Evolutionary conservation across 2,329 filamentous ascomycete species (phyloP).

Genomic region (Alternaria panax): DNA sequence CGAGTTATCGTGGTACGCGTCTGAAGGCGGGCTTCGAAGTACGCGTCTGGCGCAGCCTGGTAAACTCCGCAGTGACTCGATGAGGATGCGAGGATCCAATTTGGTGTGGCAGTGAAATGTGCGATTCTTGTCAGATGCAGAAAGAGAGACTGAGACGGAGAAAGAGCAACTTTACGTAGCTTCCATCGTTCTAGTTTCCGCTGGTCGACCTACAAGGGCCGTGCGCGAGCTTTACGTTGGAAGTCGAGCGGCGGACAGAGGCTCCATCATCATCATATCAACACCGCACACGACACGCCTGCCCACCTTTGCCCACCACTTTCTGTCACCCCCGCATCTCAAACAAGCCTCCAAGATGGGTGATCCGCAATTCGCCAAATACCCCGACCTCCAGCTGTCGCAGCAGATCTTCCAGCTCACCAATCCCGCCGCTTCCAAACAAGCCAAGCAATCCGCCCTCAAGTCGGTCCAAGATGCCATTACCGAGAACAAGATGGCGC

Average conservation of each 20-base stretch:
- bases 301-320: slow-evolving; percentile 14
- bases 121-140: background rate
- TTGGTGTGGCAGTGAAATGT: background rate
- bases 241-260: slow-evolving; percentile 21
- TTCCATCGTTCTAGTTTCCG: slow-evolving; percentile 7
- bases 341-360: slow-evolving; percentile 59
- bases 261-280: slow-evolving; percentile 26
- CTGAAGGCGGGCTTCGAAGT: slow-evolving; percentile 3
- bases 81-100: background rate
- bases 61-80: background rate
- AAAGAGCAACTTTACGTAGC: background rate
- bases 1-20: background rate
- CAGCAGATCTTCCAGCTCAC: slow-evolving; percentile 89
- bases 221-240: slow-evolving; percentile 20
- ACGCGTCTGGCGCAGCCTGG: background rate
- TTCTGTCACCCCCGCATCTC: slow-evolving; percentile 9
- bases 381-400: slow-evolving; percentile 79
- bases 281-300: slow-evolving; percentile 14
- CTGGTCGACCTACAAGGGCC: slow-evolving; percentile 9
- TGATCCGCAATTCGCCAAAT: slow-evolving; percentile 86
- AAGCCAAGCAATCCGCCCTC: slow-evolving; percentile 72
- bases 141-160: background rate
- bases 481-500: slow-evolving; percentile 83
- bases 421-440: slow-evolving; percentile 74
- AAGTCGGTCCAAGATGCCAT: slow-evolving; percentile 84